Evolutionary conservation across 768 basidiomycete species (phyloP).

Genomic region (Agaricus sinodeliciosus): DNA sequence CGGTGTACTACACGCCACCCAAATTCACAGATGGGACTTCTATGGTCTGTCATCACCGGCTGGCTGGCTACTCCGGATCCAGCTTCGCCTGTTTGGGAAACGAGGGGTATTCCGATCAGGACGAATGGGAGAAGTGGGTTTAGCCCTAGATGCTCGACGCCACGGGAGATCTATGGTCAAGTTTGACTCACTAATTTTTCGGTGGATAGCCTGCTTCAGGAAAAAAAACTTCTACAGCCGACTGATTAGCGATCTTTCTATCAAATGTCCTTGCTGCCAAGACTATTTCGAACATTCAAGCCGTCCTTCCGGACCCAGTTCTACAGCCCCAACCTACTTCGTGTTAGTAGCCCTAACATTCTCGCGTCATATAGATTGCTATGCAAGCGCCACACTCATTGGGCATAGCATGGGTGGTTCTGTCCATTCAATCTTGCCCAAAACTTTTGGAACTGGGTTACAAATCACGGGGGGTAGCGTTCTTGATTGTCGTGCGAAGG

Average conservation of each 20-base stretch:
- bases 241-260: constrained; percentile 58
- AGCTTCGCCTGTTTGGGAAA: constrained; percentile 90
- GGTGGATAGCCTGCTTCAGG: constrained; percentile 32
- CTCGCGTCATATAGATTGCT: neutral
- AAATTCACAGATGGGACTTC: constrained; percentile 50
- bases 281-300: constrained; percentile 68
- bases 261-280: constrained; percentile 59
- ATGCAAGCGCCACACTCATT: constrained; percentile 41
- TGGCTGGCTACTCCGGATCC: constrained; percentile 87
- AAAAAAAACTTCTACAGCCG: constrained; percentile 47
- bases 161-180: constrained; percentile 53
- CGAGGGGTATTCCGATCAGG: constrained; percentile 52
- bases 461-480: constrained; percentile 74
- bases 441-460: constrained; percentile 63
- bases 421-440: constrained; percentile 68
- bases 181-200: neutral
- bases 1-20: constrained; percentile 80
- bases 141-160: constrained; percentile 77
- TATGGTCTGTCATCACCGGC: constrained; percentile 91
- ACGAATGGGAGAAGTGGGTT: constrained; percentile 65
- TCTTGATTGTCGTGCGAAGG: constrained; percentile 89
- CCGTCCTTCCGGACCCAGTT: constrained; percentile 62
- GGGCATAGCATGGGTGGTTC: constrained; percentile 98
- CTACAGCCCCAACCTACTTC: constrained; percentile 64
- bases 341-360: constrained; percentile 37